Evolutionary conservation across 345 rosid genomes (phyloP), one percentile per base, ranked within the genome.

Genomic region (Acer yangbiense): DNA sequence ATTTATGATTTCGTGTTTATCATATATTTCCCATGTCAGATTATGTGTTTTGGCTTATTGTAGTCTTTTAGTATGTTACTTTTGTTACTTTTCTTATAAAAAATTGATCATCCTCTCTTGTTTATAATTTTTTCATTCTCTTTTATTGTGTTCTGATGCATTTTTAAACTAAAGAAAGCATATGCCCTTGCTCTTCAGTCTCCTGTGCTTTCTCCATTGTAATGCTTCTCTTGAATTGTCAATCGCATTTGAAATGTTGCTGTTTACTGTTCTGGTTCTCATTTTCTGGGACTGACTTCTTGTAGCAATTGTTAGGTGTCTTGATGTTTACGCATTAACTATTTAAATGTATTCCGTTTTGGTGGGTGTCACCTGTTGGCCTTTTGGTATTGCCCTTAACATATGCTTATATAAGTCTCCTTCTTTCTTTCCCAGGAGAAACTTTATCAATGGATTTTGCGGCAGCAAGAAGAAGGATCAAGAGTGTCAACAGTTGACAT

Each of bases 371-470:
- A 35, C 2, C 29, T 35, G 27, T 20, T 74, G 7, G 18, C 11
- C 0, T 39, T 41, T 10, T 29, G 25, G 29, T 41, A 18, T 35
- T 57, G 5, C 17, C 39, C 65, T 9, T 35, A 5, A 2, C 23
- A 20, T 20, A 7, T 58, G 12, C 32, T 72, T 72, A 72, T 9
- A 13, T 1, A n/a, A 7, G 44, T 60, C 23, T 25, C 46, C 11
- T 25, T 68, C 11, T 25, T 68, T 75, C 54, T 52, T 76, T 57
- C n/a, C 21, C 71, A 93, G 97, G 97, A 93, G 80, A 93, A 93
- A 77, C 86, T 93, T 63, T 86, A 86, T 79, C 95, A 93, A 25
- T 93, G 97, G 95, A 87, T 91, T 75, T 77, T 90, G 87, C 87
- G 94, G 78, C 88, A 91, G 80, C 87, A 90, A 81, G 93, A 90